A percentile compares a stretch with the other conserved stretches of the same genome.
phyloP scores from a whole-genome alignment of 2,329 filamentous ascomycete species.

The Fonsecaea erecta region DNA sequence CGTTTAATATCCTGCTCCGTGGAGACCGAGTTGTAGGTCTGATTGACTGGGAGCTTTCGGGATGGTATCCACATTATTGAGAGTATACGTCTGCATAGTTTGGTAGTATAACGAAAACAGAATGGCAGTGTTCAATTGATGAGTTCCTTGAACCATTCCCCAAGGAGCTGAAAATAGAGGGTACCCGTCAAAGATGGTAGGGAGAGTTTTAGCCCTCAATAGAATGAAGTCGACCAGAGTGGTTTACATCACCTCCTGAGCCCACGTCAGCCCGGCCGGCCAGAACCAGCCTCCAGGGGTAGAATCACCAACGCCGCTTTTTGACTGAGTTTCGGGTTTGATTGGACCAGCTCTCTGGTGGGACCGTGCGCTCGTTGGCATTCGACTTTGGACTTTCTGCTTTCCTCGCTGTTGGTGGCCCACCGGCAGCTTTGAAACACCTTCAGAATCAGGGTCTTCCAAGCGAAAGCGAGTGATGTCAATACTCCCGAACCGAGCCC shows the following conservation, averaged over 20 bases:
- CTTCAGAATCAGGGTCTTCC: neutral
- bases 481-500: neutral
- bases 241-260: too few relatives aligned
- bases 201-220: constrained; percentile 43
- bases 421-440: neutral
- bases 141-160: constrained; percentile 47
- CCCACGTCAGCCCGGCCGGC: too few relatives aligned
- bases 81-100: constrained; percentile 49
- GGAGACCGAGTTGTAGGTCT: constrained; percentile 53
- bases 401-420: neutral
- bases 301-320: too few relatives aligned
- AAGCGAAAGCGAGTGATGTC: constrained; percentile 10
- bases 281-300: too few relatives aligned
- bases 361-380: too few relatives aligned
- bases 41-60: constrained; percentile 52
- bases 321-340: too few relatives aligned
- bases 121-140: constrained; percentile 42
- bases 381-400: neutral
- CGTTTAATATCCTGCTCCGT: constrained; percentile 42
- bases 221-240: too few relatives aligned
- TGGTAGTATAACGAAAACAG: constrained; percentile 40
- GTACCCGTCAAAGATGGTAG: constrained; percentile 46
- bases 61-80: constrained; percentile 54
- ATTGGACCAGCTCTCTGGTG: too few relatives aligned
- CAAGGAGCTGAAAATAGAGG: constrained; percentile 50